A percentile compares a stretch with the other conserved stretches of the same genome.
phyloP scores from a whole-genome alignment of 805 yeast species.

The Ogataea nakhonphanomensis region DNA sequence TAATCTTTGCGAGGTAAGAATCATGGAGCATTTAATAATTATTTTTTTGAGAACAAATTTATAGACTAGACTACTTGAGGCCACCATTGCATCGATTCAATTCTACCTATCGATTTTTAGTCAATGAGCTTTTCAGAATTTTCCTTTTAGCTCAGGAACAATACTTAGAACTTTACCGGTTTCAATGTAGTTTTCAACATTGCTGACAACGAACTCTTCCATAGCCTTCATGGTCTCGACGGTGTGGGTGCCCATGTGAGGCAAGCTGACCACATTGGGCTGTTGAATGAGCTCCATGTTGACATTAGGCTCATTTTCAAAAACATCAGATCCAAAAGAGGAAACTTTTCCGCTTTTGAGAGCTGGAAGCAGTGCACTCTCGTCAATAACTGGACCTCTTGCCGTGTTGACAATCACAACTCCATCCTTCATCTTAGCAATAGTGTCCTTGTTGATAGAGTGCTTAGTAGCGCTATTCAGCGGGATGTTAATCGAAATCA shows the following conservation, averaged over 20 bases:
- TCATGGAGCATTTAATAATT: slow-evolving; percentile 6
- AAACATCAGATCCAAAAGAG: slow-evolving; percentile 71
- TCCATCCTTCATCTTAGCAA: slow-evolving; percentile 72
- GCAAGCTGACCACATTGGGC: slow-evolving; percentile 72
- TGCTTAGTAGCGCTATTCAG: slow-evolving; percentile 70
- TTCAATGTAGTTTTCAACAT: slow-evolving; percentile 53
- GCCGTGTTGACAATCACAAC: slow-evolving; percentile 81
- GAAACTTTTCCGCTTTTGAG: slow-evolving; percentile 63
- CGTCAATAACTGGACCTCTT: slow-evolving; percentile 81
- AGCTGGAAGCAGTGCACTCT: slow-evolving; percentile 50
- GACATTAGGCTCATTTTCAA: slow-evolving; percentile 72
- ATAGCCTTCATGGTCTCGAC: slow-evolving; percentile 70
- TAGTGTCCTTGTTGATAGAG: slow-evolving; percentile 55
- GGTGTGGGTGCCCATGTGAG: slow-evolving; percentile 87
- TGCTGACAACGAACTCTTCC: slow-evolving; percentile 77
- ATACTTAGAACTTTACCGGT: slow-evolving; percentile 68
- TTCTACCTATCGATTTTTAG: no score
- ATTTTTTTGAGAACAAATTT: no score
- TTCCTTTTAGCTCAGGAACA: slow-evolving; percentile 69
- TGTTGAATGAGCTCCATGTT: slow-evolving; percentile 55
- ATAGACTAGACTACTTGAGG: no score
- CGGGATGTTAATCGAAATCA: slow-evolving; percentile 74
- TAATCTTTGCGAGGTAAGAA: slow-evolving; percentile 55
- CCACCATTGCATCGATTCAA: no score
- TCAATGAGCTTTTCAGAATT: slow-evolving; percentile 16